These are phyloP conservation scores for Monosporascus sp. DNA, from an alignment of 2,329 filamentous ascomycete genomes.

Conservation along the genomic window DNA sequence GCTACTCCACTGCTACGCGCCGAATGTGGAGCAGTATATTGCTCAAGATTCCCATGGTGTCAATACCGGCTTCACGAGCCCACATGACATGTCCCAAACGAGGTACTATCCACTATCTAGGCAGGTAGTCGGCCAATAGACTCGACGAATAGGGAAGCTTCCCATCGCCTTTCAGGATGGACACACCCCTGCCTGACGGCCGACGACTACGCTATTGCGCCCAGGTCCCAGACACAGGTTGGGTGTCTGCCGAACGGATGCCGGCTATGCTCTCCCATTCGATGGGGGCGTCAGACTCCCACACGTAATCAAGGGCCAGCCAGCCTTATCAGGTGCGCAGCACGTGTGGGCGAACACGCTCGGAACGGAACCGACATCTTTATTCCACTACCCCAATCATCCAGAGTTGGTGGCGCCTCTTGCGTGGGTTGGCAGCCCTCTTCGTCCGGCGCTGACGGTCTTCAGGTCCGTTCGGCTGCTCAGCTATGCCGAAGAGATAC, in stretches of 20 bases:
- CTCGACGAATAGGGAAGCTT: neutral
- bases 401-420: constrained; percentile 9
- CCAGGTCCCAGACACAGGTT: neutral
- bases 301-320: constrained; percentile 5
- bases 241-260: neutral
- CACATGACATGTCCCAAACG: neutral
- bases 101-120: neutral
- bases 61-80: neutral
- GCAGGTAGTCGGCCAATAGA: neutral
- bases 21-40: neutral
- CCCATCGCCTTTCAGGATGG: neutral
- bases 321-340: constrained; percentile 17
- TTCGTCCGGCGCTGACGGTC: too few species aligned
- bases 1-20: neutral
- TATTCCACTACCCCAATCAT: constrained; percentile 14
- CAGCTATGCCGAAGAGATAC: too few species aligned
- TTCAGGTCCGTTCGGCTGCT: too few species aligned
- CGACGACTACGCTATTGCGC: neutral
- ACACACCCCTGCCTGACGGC: neutral
- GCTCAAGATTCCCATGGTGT: neutral
- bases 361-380: constrained; percentile 7
- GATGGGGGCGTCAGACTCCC: constrained; percentile 4
- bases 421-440: neutral
- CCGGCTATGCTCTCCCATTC: neutral
- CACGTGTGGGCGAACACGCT: constrained; percentile 9